Evolutionary conservation across 805 yeast genomes (phyloP), one percentile per base, ranked within the genome.

Genomic region (Barnettozyma populi): DNA sequence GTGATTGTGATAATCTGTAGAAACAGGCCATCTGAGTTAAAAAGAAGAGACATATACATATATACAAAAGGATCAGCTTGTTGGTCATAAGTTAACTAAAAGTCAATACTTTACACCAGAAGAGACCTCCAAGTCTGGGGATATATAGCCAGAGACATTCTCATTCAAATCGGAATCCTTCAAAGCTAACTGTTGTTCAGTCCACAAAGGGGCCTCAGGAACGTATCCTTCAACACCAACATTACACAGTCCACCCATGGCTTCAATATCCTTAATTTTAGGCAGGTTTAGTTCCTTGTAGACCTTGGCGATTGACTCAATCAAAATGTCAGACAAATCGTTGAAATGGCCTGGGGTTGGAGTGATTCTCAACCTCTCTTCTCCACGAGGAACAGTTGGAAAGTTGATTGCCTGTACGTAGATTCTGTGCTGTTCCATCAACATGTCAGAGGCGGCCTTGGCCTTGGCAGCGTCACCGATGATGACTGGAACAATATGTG

Each of bases 371-470:
- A 94, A 79, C 66, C 99, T 83, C 72, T 94, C 99, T 55, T 90
- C 84, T 51, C 99, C 99, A 57, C 86, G 82, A 18, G 97, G 84
- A 51, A 94, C 99, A 21, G 99, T 94, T 52, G 99, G 99, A 81
- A 85, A 94, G 73, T 94, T 94, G 67, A 94, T 94, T 41, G 98
- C 97, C 72, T 94, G 99, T 41, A 95, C 99, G 63, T 94, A 94
- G 65, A 94, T 90, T 55, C 79, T 76, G 70, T 90, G 86, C 59
- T 86, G 81, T 54, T 84, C 78, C 74, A 94, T 80, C 62, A 94
- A 79, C 66, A 86, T 66, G 66, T 94, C 99, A 20, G 96, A 86
- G 9, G 98, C 98, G 50, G 72, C 72, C 67, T 92, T 92, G 47
- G 98, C 97, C 55, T 84, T 82, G 44, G 82, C 85, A 9, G 99